Evolutionary conservation across 2,329 filamentous ascomycete species (phyloP).

Genomic region (Saccharata proteae): DNA sequence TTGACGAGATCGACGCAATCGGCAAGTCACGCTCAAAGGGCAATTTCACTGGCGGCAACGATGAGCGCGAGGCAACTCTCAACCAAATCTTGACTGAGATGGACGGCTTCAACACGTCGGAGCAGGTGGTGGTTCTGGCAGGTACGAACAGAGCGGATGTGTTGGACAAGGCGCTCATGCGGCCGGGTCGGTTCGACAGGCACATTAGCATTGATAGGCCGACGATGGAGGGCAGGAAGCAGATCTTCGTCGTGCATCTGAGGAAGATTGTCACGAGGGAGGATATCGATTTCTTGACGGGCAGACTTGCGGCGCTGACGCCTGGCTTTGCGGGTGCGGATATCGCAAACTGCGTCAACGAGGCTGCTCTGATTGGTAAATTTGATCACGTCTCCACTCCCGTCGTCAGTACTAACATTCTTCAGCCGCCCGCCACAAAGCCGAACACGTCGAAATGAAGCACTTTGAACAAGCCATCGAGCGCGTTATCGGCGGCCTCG

Average conservation of each 20-base stretch:
- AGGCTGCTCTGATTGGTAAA: slow-evolving; percentile 89
- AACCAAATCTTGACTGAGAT: slow-evolving; percentile 99
- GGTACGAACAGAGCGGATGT: slow-evolving; percentile 94
- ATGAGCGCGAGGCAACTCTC: slow-evolving; percentile 90
- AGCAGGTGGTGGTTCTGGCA: slow-evolving; percentile 92
- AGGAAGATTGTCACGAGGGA: slow-evolving; percentile 90
- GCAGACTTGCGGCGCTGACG: slow-evolving; percentile 80
- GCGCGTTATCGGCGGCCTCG: slow-evolving; percentile 87
- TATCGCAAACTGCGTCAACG: slow-evolving; percentile 97
- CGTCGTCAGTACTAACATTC: slow-evolving; percentile 29
- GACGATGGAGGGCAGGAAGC: slow-evolving; percentile 91
- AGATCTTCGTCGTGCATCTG: slow-evolving; percentile 91
- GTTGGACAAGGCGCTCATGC: slow-evolving; percentile 89
- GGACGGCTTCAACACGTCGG: slow-evolving; percentile 96
- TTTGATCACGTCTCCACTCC: slow-evolving; percentile 7
- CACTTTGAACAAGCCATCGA: slow-evolving; percentile 98
- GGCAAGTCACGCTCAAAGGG: slow-evolving; percentile 79
- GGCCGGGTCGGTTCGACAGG: slow-evolving; percentile 90
- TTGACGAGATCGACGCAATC: slow-evolving; percentile 97
- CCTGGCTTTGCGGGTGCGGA: slow-evolving; percentile 96
- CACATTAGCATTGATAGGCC: slow-evolving; percentile 92
- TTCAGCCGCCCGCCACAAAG: slow-evolving; percentile 69
- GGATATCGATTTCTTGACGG: slow-evolving; percentile 76
- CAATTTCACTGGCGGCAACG: slow-evolving; percentile 80
- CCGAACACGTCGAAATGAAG: slow-evolving; percentile 67